Conservation (phyloP, 1,139 yeast species). For the Blastobotrys malaysiensis region DNA sequence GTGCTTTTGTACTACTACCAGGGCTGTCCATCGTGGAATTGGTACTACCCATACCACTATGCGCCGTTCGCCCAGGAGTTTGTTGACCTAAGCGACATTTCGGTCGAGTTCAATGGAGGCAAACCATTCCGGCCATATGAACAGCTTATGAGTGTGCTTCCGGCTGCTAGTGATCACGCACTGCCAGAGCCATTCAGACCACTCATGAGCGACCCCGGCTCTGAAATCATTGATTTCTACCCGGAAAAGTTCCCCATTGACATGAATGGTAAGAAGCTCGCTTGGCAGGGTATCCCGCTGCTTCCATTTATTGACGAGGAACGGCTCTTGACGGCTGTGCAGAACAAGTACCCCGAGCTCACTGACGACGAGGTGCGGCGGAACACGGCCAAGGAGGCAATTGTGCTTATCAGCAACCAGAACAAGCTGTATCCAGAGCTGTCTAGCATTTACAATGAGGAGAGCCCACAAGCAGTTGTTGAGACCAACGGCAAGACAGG, state of each 20-base stretch:
- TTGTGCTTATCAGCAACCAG: conserved; percentile 30
- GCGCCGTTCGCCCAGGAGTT: conserved; percentile 97
- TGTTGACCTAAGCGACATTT: conserved; percentile 47
- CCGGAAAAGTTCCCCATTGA: conserved; percentile 87
- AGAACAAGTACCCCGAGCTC: conserved; percentile 55
- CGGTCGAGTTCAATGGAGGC: conserved; percentile 62
- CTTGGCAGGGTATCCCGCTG: conserved; percentile 93
- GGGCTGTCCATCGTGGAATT: conserved; percentile 98
- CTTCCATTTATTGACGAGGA: conserved; percentile 85
- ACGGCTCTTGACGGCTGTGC: conserved; percentile 64
- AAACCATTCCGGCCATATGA: conserved; percentile 89
- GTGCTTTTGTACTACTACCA: conserved; percentile 88
- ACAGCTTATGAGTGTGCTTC: conserved; percentile 94
- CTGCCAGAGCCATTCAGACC: conserved; percentile 80
- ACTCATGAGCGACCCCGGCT: conserved; percentile 71
- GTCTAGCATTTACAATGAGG: conserved; percentile 20
- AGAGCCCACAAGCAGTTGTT: conserved; percentile 25
- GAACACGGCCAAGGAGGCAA: conserved; percentile 40
- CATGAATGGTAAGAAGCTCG: conserved; percentile 91
- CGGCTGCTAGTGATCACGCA: conserved; percentile 93
- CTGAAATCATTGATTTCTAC: conserved; percentile 86
- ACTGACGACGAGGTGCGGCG: conserved; percentile 66
- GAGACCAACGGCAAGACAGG: conserved; percentile 43
- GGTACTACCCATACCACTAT: conserved; percentile 96
- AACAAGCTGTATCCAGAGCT: conserved; percentile 25